A percentile compares a stretch with the other conserved stretches of the same genome.
phyloP scores from a whole-genome alignment of 140 eudicot genomes.

The Erigeron philadelphicus region DNA sequence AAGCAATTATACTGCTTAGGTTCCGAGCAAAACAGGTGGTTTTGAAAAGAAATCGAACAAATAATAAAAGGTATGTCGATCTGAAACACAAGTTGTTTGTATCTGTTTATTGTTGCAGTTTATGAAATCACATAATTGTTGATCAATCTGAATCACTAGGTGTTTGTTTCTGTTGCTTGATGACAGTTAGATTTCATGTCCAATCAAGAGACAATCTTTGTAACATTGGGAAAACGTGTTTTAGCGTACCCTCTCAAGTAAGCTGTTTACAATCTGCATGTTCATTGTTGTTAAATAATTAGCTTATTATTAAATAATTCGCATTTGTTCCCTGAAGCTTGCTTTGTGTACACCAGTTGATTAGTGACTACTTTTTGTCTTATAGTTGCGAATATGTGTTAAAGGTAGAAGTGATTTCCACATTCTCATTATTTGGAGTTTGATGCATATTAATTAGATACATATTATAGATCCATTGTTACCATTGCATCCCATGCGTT shows the following conservation, averaged over 20 bases:
- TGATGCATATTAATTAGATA: not conserved
- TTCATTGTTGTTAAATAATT: not conserved
- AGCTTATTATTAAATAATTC: not conserved
- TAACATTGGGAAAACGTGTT: constrained; percentile 95
- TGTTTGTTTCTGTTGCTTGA: no score
- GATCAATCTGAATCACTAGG: no score
- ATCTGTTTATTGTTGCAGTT: no score
- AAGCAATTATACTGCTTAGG: constrained; percentile 49
- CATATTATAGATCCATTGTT: not conserved
- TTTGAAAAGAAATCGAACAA: constrained; percentile 33
- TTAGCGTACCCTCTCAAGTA: constrained; percentile 93
- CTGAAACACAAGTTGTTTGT: no score
- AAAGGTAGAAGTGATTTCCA: not conserved
- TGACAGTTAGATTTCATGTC: no score
- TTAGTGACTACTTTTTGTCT: constrained; percentile 8
- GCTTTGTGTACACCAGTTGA: constrained; percentile 6
- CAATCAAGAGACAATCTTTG: constrained; percentile 99
- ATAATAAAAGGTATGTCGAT: no score
- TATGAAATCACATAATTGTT: no score
- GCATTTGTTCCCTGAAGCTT: not conserved
- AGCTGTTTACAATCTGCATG: constrained; percentile 27
- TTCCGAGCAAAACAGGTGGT: constrained; percentile 73
- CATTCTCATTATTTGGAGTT: not conserved
- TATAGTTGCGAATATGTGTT: not conserved
- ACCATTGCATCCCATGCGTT: constrained; percentile 3